Evolutionary conservation across 1,139 yeast genomes (phyloP).

Genomic region (Ashbya aceris): DNA sequence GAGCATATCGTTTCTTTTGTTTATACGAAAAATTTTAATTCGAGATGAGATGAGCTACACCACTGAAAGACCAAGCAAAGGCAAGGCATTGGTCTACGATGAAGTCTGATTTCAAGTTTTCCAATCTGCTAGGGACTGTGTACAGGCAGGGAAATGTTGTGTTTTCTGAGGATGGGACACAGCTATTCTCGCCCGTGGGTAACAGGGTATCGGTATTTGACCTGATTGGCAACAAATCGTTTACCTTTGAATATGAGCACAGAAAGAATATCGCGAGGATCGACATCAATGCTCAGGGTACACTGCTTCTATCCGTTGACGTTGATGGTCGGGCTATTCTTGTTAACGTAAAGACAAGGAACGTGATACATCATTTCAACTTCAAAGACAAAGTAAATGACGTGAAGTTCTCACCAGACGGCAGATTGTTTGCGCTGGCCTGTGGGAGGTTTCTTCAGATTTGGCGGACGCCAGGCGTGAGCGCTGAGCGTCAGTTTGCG

Average conservation of each 20-base stretch:
- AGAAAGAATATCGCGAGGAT: slow-evolving; percentile 72
- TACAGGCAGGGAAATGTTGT: slow-evolving; percentile 83
- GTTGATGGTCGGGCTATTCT: slow-evolving; percentile 88
- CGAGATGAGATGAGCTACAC: slow-evolving; percentile 21
- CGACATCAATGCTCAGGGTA: slow-evolving; percentile 75
- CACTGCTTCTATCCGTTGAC: slow-evolving; percentile 78
- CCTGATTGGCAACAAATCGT: slow-evolving; percentile 71
- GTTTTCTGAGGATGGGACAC: slow-evolving; percentile 82
- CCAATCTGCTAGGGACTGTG: slow-evolving; percentile 88
- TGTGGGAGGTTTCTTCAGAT: slow-evolving; percentile 77
- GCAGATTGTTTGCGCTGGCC: slow-evolving; percentile 78
- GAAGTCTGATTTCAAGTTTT: slow-evolving; percentile 59
- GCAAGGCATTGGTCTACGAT: slow-evolving; percentile 20
- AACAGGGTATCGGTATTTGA: slow-evolving; percentile 88
- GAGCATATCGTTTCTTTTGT: too few relatives aligned
- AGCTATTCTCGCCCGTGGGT: slow-evolving; percentile 85
- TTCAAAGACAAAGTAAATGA: slow-evolving; percentile 73
- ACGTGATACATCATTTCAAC: slow-evolving; percentile 91
- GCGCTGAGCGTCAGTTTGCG: slow-evolving; percentile 79
- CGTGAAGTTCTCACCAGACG: slow-evolving; percentile 81
- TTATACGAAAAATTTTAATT: neutral
- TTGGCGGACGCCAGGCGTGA: slow-evolving; percentile 81
- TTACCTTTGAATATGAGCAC: slow-evolving; percentile 88
- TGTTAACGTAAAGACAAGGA: slow-evolving; percentile 73
- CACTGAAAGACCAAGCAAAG: slow-evolving; percentile 1